Conservation (phyloP, 371 early-diverging fungal species). For the Funneliformis caledonium region DNA sequence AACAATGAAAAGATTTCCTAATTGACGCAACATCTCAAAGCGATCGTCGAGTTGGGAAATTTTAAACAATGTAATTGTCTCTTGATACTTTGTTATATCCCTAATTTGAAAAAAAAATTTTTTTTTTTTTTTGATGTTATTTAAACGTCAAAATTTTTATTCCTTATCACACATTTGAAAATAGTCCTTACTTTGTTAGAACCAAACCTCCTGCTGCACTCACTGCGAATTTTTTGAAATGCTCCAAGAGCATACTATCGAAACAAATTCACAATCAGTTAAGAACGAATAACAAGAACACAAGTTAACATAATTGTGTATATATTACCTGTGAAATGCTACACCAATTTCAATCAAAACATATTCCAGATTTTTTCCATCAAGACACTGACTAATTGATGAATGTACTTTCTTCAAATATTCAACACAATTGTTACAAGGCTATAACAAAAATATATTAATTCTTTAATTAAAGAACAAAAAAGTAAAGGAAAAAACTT, state of each 20-base stretch:
- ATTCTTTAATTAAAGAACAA: background rate
- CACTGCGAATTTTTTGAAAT: constrained; percentile 87
- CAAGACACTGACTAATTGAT: constrained; percentile 64
- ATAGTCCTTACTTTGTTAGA: constrained; percentile 74
- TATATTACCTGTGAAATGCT: constrained; percentile 73
- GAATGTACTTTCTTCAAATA: constrained; percentile 66
- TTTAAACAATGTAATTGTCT: constrained; percentile 77
- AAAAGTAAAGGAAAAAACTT: background rate
- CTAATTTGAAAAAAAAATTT: constrained; percentile 49
- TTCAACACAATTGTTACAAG: constrained; percentile 75
- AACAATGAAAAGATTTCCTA: constrained; percentile 90
- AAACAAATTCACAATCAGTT: constrained; percentile 11
- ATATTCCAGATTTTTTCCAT: constrained; percentile 79
- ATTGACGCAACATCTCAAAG: constrained; percentile 90
- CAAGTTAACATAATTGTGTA: constrained; percentile 16
- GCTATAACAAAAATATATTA: constrained; percentile 44
- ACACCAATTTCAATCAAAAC: constrained; percentile 81
- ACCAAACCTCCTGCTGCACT: constrained; percentile 85
- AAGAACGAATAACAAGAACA: constrained; percentile 23
- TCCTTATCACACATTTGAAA: background rate
- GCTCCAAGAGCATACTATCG: constrained; percentile 83
- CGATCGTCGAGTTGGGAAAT: constrained; percentile 77
- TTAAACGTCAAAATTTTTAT: background rate
- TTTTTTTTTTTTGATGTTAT: background rate
- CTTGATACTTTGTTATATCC: constrained; percentile 93